Conservation (phyloP, 192 early-diverging fungal species). For the Umbelopsis ramanniana region DNA sequence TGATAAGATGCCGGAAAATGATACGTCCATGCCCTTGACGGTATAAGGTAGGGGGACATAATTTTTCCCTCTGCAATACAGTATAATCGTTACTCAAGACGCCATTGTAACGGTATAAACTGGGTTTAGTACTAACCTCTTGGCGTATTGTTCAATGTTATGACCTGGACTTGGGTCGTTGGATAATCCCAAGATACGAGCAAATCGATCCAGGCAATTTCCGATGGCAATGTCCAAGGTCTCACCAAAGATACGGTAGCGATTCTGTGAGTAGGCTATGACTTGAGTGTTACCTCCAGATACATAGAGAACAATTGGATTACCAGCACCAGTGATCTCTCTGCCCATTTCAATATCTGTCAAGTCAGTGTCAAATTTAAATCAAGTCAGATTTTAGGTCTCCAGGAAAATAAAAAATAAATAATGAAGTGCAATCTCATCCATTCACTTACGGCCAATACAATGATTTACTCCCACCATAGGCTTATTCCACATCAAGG, state of each 20-base stretch:
- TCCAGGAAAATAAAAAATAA: background rate
- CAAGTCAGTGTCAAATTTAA: no score
- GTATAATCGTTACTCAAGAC: background rate
- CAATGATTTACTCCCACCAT: constrained; percentile 98
- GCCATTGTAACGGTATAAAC: no score
- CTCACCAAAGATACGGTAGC: constrained; percentile 97
- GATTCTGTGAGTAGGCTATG: constrained; percentile 92
- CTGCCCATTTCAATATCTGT: constrained; percentile 98
- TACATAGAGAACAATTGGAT: constrained; percentile 97
- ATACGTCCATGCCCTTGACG: constrained; percentile 99
- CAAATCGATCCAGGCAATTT: constrained; percentile 98
- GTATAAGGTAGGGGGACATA: constrained; percentile 92
- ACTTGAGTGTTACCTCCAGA: constrained; percentile 99
- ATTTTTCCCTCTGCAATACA: constrained; percentile 68
- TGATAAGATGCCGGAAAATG: constrained; percentile 95
- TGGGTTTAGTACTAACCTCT: constrained; percentile 55
- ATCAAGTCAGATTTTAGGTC: background rate
- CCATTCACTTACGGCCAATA: constrained; percentile 87
- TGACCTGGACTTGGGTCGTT: constrained; percentile 98
- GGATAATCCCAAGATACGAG: constrained; percentile 87
- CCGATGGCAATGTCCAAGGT: constrained; percentile 98
- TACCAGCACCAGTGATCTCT: constrained; percentile 90
- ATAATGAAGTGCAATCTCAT: background rate
- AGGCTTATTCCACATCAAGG: constrained; percentile 90
- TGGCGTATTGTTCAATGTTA: constrained; percentile 96